Percentiles rank a stretch among this genome's conserved stretches.
These are phyloP conservation scores for Thozetella sp. DNA, from an alignment of 495 filamentous ascomycete genomes.

Conservation along the genomic window DNA sequence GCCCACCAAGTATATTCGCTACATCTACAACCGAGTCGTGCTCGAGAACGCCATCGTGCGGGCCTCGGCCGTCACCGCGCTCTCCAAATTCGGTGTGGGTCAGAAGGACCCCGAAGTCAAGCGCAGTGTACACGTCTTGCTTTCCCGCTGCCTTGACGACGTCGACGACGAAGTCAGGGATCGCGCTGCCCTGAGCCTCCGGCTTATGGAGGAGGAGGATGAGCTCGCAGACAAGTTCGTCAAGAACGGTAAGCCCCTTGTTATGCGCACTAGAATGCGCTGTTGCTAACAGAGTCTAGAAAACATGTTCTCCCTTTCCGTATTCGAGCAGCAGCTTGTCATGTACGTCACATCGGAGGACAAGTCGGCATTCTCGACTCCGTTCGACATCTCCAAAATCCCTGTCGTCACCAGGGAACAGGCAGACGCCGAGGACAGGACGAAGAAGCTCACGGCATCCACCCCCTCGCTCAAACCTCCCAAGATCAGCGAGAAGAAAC, in stretches of 20 bases:
- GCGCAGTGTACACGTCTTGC: slow-evolving; percentile 87
- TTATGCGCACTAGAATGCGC: slow-evolving; percentile 19
- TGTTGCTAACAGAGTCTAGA: slow-evolving; percentile 48
- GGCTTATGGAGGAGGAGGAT: slow-evolving; percentile 86
- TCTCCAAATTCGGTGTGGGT: slow-evolving; percentile 96
- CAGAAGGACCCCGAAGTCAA: slow-evolving; percentile 97
- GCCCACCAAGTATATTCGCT: slow-evolving; percentile 97
- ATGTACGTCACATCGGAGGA: slow-evolving; percentile 95
- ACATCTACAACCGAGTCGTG: slow-evolving; percentile 99
- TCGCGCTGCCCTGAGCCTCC: slow-evolving; percentile 88
- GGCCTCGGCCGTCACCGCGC: slow-evolving; percentile 90
- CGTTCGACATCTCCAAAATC: slow-evolving; percentile 89
- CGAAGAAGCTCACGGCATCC: slow-evolving; percentile 89
- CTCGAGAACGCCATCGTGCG: slow-evolving; percentile 96
- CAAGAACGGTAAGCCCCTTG: slow-evolving; percentile 72
- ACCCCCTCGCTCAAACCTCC: slow-evolving; percentile 96
- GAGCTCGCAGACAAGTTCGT: slow-evolving; percentile 83
- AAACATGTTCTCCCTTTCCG: slow-evolving; percentile 89
- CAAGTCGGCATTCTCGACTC: slow-evolving; percentile 77
- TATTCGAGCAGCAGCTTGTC: slow-evolving; percentile 95
- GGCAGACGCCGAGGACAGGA: slow-evolving; percentile 94
- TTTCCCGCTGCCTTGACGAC: slow-evolving; percentile 94
- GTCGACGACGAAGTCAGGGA: slow-evolving; percentile 98
- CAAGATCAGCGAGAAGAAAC: slow-evolving; percentile 78
- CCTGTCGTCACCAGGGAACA: slow-evolving; percentile 96